These are phyloP conservation scores for Uronychia setigera DNA, from an alignment of 73 alveolate species.

Conservation along the genomic window DNA sequence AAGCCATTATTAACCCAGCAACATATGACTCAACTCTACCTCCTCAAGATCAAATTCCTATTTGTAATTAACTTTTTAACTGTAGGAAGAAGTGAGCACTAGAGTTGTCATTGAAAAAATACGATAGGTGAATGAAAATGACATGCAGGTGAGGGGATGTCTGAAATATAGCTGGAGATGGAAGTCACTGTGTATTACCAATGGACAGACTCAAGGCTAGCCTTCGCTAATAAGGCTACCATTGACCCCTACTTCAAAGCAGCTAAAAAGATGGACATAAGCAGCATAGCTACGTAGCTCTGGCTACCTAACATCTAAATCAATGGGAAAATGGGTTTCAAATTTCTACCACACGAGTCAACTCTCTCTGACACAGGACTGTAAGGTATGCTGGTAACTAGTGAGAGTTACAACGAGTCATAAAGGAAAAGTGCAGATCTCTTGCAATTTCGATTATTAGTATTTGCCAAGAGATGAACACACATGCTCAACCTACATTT, in stretches of 20 bases:
- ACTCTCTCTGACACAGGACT: not conserved
- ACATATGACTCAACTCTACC: not conserved
- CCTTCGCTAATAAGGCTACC: not conserved
- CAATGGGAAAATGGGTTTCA: not conserved
- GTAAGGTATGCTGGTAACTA: not conserved
- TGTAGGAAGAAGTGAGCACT: not conserved
- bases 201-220: conserved; percentile 11
- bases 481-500: not conserved
- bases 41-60: not conserved
- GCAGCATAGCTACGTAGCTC: not conserved
- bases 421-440: not conserved
- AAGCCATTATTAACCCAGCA: not conserved
- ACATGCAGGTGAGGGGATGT: not conserved
- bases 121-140: not conserved
- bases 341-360: not conserved
- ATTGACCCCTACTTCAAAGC: not conserved
- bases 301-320: not conserved
- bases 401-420: not conserved
- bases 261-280: not conserved
- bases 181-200: not conserved
- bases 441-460: not conserved
- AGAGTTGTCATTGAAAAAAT: not conserved
- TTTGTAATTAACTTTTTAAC: not conserved
- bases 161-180: not conserved
- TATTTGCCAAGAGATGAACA: not conserved